Evolutionary conservation across 345 rosid species (phyloP).

Genomic region (Psidium friedrichsthalianum): DNA sequence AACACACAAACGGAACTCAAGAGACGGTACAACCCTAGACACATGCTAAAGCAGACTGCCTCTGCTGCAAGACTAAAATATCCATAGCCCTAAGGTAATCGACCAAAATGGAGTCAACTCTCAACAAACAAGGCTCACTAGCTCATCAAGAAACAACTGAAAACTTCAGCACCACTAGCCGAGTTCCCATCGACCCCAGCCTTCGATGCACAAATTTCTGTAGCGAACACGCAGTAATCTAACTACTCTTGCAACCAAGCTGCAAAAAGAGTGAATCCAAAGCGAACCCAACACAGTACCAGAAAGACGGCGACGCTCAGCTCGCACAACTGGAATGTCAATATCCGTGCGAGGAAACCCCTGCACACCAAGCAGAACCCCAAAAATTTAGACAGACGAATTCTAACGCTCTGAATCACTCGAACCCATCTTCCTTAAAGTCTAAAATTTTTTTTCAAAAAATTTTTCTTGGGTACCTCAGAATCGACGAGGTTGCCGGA

Average conservation of each 20-base stretch:
- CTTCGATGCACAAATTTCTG: neutral
- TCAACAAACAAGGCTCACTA: neutral
- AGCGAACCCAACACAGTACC: conserved; percentile 14
- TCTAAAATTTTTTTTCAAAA: neutral
- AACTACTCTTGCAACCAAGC: neutral
- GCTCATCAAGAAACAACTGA: neutral
- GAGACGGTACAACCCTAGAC: neutral
- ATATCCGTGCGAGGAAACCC: conserved; percentile 83
- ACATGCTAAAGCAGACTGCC: neutral
- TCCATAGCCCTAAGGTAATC: neutral
- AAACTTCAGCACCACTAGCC: neutral
- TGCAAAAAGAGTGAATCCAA: neutral
- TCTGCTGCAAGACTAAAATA: neutral
- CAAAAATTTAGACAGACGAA: neutral
- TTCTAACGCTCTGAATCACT: neutral
- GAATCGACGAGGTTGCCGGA: conserved; percentile 79
- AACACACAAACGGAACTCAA: neutral
- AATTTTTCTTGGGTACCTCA: conserved; percentile 28
- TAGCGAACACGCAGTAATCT: neutral
- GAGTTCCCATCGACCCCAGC: neutral
- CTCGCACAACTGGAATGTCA: conserved; percentile 58
- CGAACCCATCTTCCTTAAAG: neutral
- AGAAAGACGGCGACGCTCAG: conserved; percentile 64
- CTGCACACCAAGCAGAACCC: conserved; percentile 13
- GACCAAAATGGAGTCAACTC: neutral